Evolutionary conservation across 2,329 filamentous ascomycete genomes (phyloP).

Genomic region (Alternaria gaisen): DNA sequence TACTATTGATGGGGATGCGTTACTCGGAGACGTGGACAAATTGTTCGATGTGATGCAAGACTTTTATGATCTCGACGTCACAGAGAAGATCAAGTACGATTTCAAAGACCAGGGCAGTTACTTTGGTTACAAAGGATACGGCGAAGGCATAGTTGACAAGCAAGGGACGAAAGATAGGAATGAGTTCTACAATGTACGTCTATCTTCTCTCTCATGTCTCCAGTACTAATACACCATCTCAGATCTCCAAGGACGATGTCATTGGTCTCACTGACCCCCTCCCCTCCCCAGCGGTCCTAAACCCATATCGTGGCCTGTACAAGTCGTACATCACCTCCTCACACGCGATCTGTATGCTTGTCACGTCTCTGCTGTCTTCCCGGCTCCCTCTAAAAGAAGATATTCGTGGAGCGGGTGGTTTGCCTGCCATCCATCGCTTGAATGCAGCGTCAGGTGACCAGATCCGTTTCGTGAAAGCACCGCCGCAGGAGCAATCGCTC

Average conservation of each 20-base stretch:
- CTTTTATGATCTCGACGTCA: conserved; percentile 59
- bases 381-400: conserved; percentile 51
- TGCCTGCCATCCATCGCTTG: conserved; percentile 59
- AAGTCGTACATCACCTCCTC: conserved; percentile 56
- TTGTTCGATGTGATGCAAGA: conserved; percentile 58
- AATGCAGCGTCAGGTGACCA: conserved; percentile 59
- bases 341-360: conserved; percentile 57
- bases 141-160: conserved; percentile 58
- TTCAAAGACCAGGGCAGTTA: conserved; percentile 61
- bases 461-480: conserved; percentile 62
- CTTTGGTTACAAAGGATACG: conserved; percentile 61
- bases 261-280: conserved; percentile 51
- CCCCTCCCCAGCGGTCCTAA: conserved; percentile 56
- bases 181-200: conserved; percentile 64
- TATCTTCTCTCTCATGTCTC: neutral
- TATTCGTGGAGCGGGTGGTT: conserved; percentile 42
- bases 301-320: conserved; percentile 48
- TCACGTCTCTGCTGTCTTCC: conserved; percentile 57
- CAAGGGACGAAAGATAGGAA: conserved; percentile 61
- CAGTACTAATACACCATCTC: neutral
- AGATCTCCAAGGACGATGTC: conserved; percentile 64
- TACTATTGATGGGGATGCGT: conserved; percentile 45
- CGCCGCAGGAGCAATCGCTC: conserved; percentile 57
- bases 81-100: conserved; percentile 66
- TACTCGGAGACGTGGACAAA: conserved; percentile 56